A percentile compares a stretch with the other conserved stretches of the same genome.
These are phyloP conservation scores for Raffaelea albimanens DNA, from an alignment of 2,329 filamentous ascomycete genomes.

Conservation along the genomic window DNA sequence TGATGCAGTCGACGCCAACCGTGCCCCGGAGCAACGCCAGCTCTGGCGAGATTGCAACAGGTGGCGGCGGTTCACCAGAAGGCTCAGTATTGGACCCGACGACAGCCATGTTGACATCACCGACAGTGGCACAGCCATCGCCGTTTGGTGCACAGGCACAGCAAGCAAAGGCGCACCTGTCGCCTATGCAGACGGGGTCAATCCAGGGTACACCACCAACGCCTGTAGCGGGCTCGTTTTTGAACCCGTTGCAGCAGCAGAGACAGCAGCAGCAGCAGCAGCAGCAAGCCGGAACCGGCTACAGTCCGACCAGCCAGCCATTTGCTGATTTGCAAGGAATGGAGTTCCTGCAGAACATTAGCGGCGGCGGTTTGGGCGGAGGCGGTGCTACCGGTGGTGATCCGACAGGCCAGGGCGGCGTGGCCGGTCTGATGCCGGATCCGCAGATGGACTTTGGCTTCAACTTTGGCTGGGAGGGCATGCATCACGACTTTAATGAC, in stretches of 20 bases:
- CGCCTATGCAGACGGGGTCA: slow-evolving; percentile 4
- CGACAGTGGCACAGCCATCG: slow-evolving; percentile 16
- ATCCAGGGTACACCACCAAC: slow-evolving; percentile 9
- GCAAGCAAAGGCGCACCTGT: slow-evolving; percentile 1
- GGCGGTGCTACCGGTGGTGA: slow-evolving; percentile 2
- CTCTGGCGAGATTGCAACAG: slow-evolving; percentile 22
- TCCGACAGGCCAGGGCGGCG: slow-evolving; percentile 4
- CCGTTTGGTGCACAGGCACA: not conserved
- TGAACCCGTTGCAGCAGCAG: slow-evolving; percentile 13
- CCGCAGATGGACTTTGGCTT: slow-evolving; percentile 55
- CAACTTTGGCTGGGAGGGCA: slow-evolving; percentile 54
- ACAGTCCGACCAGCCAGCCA: slow-evolving; percentile 19
- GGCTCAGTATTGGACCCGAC: slow-evolving; percentile 24
- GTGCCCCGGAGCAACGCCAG: slow-evolving; percentile 27
- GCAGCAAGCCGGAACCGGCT: slow-evolving; percentile 9
- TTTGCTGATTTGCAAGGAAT: slow-evolving; percentile 42
- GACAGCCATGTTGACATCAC: slow-evolving; percentile 33
- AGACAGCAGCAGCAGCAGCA: slow-evolving; percentile 16
- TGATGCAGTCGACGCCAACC: slow-evolving; percentile 30
- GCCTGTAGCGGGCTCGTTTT: slow-evolving; percentile 1
- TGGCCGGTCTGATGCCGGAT: slow-evolving; percentile 28
- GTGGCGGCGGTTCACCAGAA: slow-evolving; percentile 12
- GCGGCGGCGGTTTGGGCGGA: slow-evolving; percentile 6
- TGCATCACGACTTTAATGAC: slow-evolving; percentile 54
- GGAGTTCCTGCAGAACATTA: slow-evolving; percentile 43